Percentiles rank a stretch among this genome's conserved stretches.
Conservation (phyloP, 2,329 filamentous ascomycete species). For the Coleophoma eucalyptorum region DNA sequence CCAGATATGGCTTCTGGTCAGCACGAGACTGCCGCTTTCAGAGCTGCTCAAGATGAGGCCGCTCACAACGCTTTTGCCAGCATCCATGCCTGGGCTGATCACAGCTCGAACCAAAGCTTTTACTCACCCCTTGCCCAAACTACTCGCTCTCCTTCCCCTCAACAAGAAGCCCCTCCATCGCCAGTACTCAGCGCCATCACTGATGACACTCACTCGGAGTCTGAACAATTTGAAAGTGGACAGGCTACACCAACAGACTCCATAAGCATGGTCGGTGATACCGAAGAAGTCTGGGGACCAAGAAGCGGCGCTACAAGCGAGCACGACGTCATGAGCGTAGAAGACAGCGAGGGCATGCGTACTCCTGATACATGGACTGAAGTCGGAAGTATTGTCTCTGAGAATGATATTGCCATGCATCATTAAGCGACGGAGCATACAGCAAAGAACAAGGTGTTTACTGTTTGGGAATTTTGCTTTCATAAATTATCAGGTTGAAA, state of each 20-base stretch:
- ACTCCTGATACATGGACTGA: conserved; percentile 64
- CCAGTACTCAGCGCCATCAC: conserved; percentile 20
- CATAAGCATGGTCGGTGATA: conserved; percentile 47
- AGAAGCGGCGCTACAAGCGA: conserved; percentile 34
- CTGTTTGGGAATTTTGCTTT: too few relatives aligned
- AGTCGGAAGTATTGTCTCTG: conserved; percentile 57
- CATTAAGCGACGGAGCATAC: conserved; percentile 11
- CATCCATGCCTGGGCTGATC: conserved; percentile 62
- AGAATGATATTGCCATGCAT: conserved; percentile 23
- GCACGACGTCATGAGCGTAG: conserved; percentile 54
- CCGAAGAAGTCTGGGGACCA: conserved; percentile 35
- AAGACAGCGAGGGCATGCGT: conserved; percentile 47
- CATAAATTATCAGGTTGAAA: too few relatives aligned
- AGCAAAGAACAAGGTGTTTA: too few relatives aligned
- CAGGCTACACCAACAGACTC: conserved; percentile 57
- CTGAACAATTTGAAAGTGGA: conserved; percentile 43
- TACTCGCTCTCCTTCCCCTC: conserved; percentile 28
- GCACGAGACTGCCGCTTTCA: conserved; percentile 31
- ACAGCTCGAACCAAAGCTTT: conserved; percentile 37
- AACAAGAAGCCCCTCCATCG: conserved; percentile 13
- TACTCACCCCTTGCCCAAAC: conserved; percentile 56
- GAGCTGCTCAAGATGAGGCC: background rate
- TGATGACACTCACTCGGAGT: conserved; percentile 11
- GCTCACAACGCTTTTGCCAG: conserved; percentile 50
- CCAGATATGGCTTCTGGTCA: background rate